Conservation (phyloP, 805 yeast species). For the Debaryomyces maramus region DNA sequence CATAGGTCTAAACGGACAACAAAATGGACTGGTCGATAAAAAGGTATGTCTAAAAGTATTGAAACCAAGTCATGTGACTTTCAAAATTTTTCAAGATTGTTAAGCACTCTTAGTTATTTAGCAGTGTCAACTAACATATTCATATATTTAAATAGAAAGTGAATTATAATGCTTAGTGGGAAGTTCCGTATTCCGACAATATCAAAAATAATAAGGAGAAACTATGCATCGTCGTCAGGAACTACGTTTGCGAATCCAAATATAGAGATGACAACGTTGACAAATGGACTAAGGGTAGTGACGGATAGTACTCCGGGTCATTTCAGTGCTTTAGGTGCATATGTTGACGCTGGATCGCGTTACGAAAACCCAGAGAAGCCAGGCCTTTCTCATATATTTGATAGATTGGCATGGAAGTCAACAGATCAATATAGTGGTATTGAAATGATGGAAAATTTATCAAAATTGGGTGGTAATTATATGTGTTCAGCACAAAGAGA, state of each 20-base stretch:
- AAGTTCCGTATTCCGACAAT: not conserved
- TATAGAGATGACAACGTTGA: conserved; percentile 42
- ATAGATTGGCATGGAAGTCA: conserved; percentile 81
- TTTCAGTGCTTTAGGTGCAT: conserved; percentile 87
- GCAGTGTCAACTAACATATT: too few relatives aligned
- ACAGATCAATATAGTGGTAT: conserved; percentile 58
- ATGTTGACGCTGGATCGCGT: conserved; percentile 87
- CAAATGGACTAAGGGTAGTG: conserved; percentile 80
- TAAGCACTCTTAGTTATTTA: too few relatives aligned
- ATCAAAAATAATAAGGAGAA: conserved; percentile 2
- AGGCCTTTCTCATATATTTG: conserved; percentile 83
- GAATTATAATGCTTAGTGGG: not conserved
- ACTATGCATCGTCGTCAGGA: conserved; percentile 4
- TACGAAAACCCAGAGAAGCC: conserved; percentile 59
- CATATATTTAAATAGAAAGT: too few relatives aligned
- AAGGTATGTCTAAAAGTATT: too few relatives aligned
- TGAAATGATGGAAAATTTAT: conserved; percentile 73
- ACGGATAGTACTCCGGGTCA: conserved; percentile 88
- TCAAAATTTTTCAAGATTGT: not conserved
- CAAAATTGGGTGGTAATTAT: conserved; percentile 87
- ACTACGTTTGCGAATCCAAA: conserved; percentile 12
- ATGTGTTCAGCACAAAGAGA: conserved; percentile 93
- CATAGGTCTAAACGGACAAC: too few relatives aligned
- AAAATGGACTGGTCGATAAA: too few relatives aligned
- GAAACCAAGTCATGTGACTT: not conserved